Evolutionary conservation across 139 green algal species (phyloP), one percentile per base, ranked within the genome.

Genomic region (Chlorella vulgaris): DNA sequence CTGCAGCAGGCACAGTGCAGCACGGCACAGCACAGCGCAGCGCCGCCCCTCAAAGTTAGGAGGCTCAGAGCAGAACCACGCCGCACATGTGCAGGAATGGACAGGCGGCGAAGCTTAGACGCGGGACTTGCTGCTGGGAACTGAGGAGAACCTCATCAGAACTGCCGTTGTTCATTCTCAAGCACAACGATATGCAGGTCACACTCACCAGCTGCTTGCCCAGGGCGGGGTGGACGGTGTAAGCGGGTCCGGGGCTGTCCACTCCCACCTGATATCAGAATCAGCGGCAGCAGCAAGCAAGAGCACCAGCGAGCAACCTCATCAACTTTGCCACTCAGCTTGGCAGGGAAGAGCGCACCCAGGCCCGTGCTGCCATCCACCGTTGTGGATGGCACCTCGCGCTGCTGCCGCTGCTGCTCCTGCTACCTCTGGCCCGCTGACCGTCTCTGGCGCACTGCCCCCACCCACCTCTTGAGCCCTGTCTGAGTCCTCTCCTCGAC

Each of bases 201-300:
- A 35, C 39, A 2, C 69, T 55, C 47, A 77, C n/a, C 65, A 83
- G 81, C 62, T 81, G 81, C 63, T 62, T 86, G 50, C 82, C 78
- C 38, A 83, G 40, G 2, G 60, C 38, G 24, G 78, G 69, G 10
- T 51, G 66, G 42, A 84, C 18, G 50, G 74, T 81, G 75, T 87
- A 87, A 13, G 51, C 73, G 42, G 82, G 82, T 0, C 78, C 78
- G 47, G 74, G 74, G 36, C 74, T 80, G 74, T 80, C 74, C 26
- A 69, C 55, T 13, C 74, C 74, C 74, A 69, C 74, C 74, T 80
- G 53, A 15, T n/a, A n/a, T 13, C 63, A 13, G n/a, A 33, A 8
- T 26, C 22, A 7, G 29, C 33, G 67, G 7, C 21, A 1, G 35
- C 18, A 68, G 29, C 3, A 31, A 58, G 61, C 29, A 29, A 36